Evolutionary conservation across 305 asterid genomes (phyloP).

Genomic region (Euphrasia arctica): DNA sequence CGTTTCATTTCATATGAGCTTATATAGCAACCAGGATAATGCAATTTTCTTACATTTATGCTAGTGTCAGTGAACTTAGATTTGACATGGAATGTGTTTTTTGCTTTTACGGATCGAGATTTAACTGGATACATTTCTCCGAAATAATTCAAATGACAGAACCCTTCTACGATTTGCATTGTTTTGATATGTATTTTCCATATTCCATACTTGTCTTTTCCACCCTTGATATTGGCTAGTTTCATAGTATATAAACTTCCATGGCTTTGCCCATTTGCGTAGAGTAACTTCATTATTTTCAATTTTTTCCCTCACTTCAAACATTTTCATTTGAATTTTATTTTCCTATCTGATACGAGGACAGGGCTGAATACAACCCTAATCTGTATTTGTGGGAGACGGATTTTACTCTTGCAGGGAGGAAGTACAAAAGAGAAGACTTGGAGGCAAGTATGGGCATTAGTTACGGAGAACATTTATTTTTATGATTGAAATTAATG

Average conservation of each 20-base stretch:
- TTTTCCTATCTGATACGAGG: constrained; percentile 24
- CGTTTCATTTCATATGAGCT: not conserved
- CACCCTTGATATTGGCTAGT: not conserved
- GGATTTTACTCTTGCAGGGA: constrained; percentile 84
- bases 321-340: not conserved
- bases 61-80: constrained; percentile 19
- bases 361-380: constrained; percentile 99
- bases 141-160: not conserved
- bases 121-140: constrained; percentile 13
- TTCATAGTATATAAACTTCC: constrained; percentile 1
- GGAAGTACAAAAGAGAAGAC: constrained; percentile 83
- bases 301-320: constrained; percentile 5
- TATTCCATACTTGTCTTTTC: too few relatives aligned
- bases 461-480: constrained; percentile 35
- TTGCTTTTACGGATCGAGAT: constrained; percentile 20
- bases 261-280: constrained; percentile 8
- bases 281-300: constrained; percentile 12
- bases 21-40: constrained; percentile 3
- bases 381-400: constrained; percentile 95
- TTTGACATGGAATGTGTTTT: not conserved
- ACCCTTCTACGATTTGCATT: not conserved
- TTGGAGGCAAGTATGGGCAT: constrained; percentile 98
- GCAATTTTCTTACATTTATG: not conserved
- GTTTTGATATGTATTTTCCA: not conserved
- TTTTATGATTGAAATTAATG: constrained; percentile 20